Evolutionary conservation across 2,329 filamentous ascomycete species (phyloP).

Genomic region (Nemania sp.): DNA sequence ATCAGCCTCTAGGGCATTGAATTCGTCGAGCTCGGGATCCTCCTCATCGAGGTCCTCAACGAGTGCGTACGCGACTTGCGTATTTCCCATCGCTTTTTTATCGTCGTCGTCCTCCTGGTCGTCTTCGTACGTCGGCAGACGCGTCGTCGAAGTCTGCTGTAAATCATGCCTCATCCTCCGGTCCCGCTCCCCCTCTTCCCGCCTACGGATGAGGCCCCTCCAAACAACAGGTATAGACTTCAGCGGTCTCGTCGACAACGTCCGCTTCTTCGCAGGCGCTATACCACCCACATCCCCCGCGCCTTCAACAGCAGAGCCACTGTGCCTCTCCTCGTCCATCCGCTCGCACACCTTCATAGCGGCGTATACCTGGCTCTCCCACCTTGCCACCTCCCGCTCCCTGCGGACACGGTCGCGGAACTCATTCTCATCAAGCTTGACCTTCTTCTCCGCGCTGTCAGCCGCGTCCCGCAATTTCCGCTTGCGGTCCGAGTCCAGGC

Average conservation of each 20-base stretch:
- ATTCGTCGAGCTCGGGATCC: constrained; percentile 83
- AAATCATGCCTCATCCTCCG: constrained; percentile 73
- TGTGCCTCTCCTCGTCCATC: constrained; percentile 69
- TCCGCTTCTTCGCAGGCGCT: constrained; percentile 49
- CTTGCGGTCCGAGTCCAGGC: constrained; percentile 85
- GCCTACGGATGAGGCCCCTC: constrained; percentile 76
- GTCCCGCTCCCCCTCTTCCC: constrained; percentile 78
- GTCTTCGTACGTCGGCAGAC: constrained; percentile 75
- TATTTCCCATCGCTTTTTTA: constrained; percentile 72
- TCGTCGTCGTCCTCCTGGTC: constrained; percentile 79
- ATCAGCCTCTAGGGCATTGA: constrained; percentile 74
- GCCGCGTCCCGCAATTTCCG: constrained; percentile 75
- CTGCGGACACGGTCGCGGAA: constrained; percentile 78
- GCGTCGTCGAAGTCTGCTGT: constrained; percentile 70
- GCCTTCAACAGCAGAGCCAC: constrained; percentile 22
- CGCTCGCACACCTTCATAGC: constrained; percentile 87
- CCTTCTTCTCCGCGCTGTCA: constrained; percentile 68
- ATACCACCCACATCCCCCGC: constrained; percentile 38
- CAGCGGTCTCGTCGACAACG: constrained; percentile 63
- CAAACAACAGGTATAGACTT: constrained; percentile 82
- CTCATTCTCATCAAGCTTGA: constrained; percentile 74
- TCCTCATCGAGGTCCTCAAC: constrained; percentile 81
- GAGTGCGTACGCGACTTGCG: constrained; percentile 65
- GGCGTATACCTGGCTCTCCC: constrained; percentile 77
- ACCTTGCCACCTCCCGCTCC: constrained; percentile 75